These are phyloP conservation scores for Sophora flavescens DNA, from an alignment of 306 rosid genomes.

Conservation along the genomic window DNA sequence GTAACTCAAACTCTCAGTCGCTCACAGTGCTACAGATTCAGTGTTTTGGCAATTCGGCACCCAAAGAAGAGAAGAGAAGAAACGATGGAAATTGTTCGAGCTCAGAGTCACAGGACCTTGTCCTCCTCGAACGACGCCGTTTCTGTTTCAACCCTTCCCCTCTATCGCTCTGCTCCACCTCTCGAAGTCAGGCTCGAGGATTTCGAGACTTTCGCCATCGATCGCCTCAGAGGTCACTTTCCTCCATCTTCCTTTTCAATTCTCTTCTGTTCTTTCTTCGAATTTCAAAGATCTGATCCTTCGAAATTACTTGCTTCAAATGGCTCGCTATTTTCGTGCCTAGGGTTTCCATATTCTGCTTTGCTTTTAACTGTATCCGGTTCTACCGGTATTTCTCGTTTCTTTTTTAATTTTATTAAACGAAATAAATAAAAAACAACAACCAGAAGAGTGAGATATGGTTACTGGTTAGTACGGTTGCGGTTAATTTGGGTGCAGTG, in stretches of 20 bases:
- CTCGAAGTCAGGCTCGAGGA: conserved; percentile 92
- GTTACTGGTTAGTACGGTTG: conserved; percentile 3
- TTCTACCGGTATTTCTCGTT: neutral
- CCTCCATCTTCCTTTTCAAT: neutral
- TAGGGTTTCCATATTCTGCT: conserved; percentile 33
- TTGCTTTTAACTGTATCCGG: neutral
- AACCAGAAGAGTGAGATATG: neutral
- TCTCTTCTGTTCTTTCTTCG: neutral
- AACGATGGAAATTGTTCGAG: conserved; percentile 65
- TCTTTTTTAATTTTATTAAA: neutral
- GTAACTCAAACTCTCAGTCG: conserved; percentile 6
- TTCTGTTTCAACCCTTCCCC: conserved; percentile 55
- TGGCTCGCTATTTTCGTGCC: neutral
- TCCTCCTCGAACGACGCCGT: conserved; percentile 44
- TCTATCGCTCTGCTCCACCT: conserved; percentile 82
- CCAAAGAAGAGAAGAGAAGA: conserved; percentile 33
- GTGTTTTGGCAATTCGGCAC: conserved; percentile 8
- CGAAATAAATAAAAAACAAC: no score
- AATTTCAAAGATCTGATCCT: conserved; percentile 10
- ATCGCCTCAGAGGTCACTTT: conserved; percentile 84
- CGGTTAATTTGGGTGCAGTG: neutral
- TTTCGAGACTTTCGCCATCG: conserved; percentile 88
- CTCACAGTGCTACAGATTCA: neutral
- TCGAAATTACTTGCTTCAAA: neutral
- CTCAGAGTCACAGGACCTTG: conserved; percentile 57